Base-by-base conservation (phyloP, 176 grass and related monocot species). In the Poa annua region DNA sequence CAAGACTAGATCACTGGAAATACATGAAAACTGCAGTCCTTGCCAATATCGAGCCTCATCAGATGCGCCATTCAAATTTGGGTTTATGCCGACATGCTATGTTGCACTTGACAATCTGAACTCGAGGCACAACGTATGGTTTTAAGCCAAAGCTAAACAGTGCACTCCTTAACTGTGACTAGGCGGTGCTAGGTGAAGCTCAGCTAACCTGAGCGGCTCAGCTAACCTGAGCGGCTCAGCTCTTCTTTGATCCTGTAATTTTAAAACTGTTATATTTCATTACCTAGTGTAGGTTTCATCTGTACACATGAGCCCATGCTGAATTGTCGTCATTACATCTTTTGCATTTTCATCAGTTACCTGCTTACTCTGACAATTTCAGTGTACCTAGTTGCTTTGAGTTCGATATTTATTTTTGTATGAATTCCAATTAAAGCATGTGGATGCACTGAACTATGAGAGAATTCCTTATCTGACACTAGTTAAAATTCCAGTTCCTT, bases 71-170 rank as follows among this genome's bases (percentile, higher is more conserved):
- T 77, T 51, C 52, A 67, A 84, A 45, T 84, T 74, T 80, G 7
- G 39, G 26, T 59, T 77, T 68, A 69, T 76, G 44, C n/a, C 45
- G 69, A 68, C 33, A 42, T 84, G 25, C 7, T 80, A 75, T 89
- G 8, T 85, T 89, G 61, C 16, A 38, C 47, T 56, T 71, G 75
- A 53, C 22, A 87, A 69, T 78, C 24, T 39, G 9, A 78, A 82
- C 69, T 81, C 55, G 6, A 33, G 68, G 78, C 39, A 38, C 12
- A 21, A 63, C 21, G 60, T 21, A 54, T 71, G 54, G 54, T 64
- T 77, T 48, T 82, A 68, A 86, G 63, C 84, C 26, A 86, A 41
- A 65, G 35, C 54, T 45, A 17, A 82, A 65, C 64, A 78, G 65
- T 29, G 12, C 44, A 36, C 25, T 63, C 56, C 70, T 71, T 62